Evolutionary conservation across 192 early-diverging fungal species (phyloP).

Genomic region (Backusella circina): DNA sequence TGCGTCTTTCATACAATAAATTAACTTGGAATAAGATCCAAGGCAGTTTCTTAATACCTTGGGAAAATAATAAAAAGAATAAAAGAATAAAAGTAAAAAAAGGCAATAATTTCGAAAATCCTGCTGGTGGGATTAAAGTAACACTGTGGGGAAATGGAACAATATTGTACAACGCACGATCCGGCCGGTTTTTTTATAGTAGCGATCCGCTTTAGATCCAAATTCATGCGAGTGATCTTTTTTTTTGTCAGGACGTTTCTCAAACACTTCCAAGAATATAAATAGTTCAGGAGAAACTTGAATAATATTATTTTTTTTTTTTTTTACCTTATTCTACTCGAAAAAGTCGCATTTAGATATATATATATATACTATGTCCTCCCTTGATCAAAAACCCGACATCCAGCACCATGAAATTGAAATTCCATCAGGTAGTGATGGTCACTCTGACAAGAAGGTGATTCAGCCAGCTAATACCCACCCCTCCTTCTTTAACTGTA

Average conservation of each 20-base stretch:
- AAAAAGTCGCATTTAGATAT: no score
- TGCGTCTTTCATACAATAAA: not conserved
- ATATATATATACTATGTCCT: not conserved
- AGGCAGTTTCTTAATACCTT: not conserved
- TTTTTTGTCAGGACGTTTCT: no score
- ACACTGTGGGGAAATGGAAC: not conserved
- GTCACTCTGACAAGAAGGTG: not conserved
- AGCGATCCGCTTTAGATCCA: not conserved
- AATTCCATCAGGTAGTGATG: not conserved
- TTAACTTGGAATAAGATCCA: not conserved
- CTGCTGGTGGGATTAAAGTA: not conserved
- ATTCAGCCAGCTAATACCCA: not conserved
- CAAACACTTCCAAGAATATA: no score
- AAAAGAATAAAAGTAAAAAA: no score
- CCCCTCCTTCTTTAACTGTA: not conserved
- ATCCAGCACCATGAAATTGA: slow-evolving; percentile 5
- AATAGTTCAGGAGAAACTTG: not conserved
- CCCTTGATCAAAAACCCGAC: not conserved
- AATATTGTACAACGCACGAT: not conserved
- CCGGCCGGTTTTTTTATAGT: not conserved
- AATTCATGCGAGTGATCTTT: not conserved
- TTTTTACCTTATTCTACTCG: not conserved
- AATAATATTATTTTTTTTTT: no score
- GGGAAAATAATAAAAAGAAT: not conserved
- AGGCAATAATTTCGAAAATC: not conserved